Percentiles rank a stretch among this genome's conserved stretches.
phyloP scores from a whole-genome alignment of 768 basidiomycete genomes.

The Agaricus bisporus region DNA sequence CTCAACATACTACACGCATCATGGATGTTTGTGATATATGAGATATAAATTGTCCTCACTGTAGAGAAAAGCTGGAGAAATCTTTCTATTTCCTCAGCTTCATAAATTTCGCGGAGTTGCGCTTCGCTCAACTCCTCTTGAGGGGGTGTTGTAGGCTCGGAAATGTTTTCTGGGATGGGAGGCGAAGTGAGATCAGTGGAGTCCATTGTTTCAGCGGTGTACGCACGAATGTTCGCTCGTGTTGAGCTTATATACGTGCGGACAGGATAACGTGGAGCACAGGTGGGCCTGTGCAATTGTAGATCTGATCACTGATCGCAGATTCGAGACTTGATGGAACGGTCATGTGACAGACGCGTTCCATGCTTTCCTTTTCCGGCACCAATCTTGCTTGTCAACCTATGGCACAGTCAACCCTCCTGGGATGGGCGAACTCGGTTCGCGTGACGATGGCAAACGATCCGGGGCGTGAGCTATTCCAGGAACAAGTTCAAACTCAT shows the following conservation, averaged over 20 bases:
- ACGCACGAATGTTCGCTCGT: background rate
- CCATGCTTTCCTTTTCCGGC: conserved; percentile 2
- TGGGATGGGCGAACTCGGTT: conserved; percentile 64
- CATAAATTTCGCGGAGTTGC: conserved; percentile 52
- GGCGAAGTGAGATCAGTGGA: background rate
- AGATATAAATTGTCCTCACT: conserved; percentile 30
- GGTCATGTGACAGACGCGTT: conserved; percentile 23
- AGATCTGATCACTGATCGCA: background rate
- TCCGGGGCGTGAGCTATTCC: conserved; percentile 62
- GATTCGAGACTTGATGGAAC: background rate
- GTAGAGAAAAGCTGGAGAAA: conserved; percentile 57
- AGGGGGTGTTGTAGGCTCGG: background rate
- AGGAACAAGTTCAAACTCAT: conserved; percentile 67
- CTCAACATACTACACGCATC: conserved; percentile 42
- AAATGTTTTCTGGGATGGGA: background rate
- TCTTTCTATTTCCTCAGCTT: conserved; percentile 57
- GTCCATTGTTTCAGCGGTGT: background rate
- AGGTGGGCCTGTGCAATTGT: background rate
- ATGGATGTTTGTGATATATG: background rate
- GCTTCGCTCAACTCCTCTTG: conserved; percentile 38
- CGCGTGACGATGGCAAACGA: conserved; percentile 67
- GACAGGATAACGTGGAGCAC: background rate
- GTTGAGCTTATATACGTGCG: background rate
- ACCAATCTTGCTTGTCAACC: background rate
- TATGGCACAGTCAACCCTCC: conserved; percentile 47